Evolutionary conservation across 768 basidiomycete species (phyloP), one percentile per base, ranked within the genome.

Genomic region (Pisolithus albus): DNA sequence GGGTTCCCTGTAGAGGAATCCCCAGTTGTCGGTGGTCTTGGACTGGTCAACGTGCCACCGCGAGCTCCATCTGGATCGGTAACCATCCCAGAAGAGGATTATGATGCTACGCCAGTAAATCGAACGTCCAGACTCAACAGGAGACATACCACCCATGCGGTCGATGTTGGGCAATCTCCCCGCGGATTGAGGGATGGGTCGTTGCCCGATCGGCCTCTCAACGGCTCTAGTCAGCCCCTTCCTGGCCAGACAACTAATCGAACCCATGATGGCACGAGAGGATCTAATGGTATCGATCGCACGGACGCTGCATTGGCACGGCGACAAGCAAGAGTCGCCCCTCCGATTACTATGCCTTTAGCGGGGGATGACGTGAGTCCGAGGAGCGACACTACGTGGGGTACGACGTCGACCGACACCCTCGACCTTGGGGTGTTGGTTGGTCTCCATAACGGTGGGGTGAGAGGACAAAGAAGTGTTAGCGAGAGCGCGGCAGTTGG

Each of bases 351-450:
- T 39, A 52, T 24, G 11, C 58, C 64, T 0, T 55, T 63, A n/a
- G 47, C 45, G 0, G 47, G 50, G 6, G 61, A 55, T 50, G 23
- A 53, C 45, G 65, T 63, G 21, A 69, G 65, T 8, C 67, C 66
- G 7, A 57, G 66, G 49, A 69, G 66, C 52, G 66, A 63, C 52
- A 67, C 68, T 16, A 70, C 68, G 1, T 70, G 68, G 68, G 68
- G 68, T 37, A 70, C 68, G n/a, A 59, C 68, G 1, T 61, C 56
- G 6, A 61, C 70, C 2, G 49, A 57, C 15, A 58, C 65, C 57
- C 37, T 58, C 44, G 66, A 67, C 21, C 62, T 70, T 18, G 64
- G 66, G 1, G 18, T 56, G 34, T 62, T 70, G 21, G 21, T 23
- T 16, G 66, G 68, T 8, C 61, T 66, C 7, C 66, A 66, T 52